Conservation (phyloP, 2,329 filamentous ascomycete genomes). For the Nemania serpens region DNA sequence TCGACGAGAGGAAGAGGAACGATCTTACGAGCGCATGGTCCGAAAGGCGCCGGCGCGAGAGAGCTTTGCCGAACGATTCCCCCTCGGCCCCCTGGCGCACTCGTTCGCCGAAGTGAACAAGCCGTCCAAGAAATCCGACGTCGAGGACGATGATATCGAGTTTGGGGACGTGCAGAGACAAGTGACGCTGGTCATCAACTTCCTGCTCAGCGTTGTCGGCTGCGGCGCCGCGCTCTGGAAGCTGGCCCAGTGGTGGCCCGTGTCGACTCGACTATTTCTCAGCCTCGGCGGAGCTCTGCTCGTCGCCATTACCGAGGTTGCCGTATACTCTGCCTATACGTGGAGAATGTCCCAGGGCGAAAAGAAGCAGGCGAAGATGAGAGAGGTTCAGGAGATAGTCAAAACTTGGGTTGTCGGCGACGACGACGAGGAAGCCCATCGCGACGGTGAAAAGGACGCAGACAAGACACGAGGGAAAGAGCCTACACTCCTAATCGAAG, state of each 20-base stretch:
- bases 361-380: slow-evolving; percentile 60
- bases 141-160: slow-evolving; percentile 66
- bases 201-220: slow-evolving; percentile 82
- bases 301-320: slow-evolving; percentile 77
- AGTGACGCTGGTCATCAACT: slow-evolving; percentile 84
- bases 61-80: slow-evolving; percentile 64
- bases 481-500: slow-evolving; percentile 7
- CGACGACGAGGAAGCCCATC: slow-evolving; percentile 18
- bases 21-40: slow-evolving; percentile 80
- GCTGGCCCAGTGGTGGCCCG: slow-evolving; percentile 75
- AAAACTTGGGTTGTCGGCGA: slow-evolving; percentile 70
- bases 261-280: slow-evolving; percentile 70
- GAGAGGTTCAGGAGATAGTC: slow-evolving; percentile 71
- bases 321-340: slow-evolving; percentile 76
- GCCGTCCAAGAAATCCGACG: slow-evolving; percentile 51
- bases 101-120: slow-evolving; percentile 61
- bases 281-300: slow-evolving; percentile 71
- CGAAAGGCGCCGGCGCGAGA: slow-evolving; percentile 62
- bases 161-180: slow-evolving; percentile 80
- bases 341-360: slow-evolving; percentile 73
- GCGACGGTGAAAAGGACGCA: slow-evolving; percentile 21
- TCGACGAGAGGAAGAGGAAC: slow-evolving; percentile 79
- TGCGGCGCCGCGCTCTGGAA: slow-evolving; percentile 79
- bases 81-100: slow-evolving; percentile 54
- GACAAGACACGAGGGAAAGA: slow-evolving; percentile 34